Conservation (phyloP, 1,284 basidiomycete genomes). For the Heterobasidion annosum region DNA sequence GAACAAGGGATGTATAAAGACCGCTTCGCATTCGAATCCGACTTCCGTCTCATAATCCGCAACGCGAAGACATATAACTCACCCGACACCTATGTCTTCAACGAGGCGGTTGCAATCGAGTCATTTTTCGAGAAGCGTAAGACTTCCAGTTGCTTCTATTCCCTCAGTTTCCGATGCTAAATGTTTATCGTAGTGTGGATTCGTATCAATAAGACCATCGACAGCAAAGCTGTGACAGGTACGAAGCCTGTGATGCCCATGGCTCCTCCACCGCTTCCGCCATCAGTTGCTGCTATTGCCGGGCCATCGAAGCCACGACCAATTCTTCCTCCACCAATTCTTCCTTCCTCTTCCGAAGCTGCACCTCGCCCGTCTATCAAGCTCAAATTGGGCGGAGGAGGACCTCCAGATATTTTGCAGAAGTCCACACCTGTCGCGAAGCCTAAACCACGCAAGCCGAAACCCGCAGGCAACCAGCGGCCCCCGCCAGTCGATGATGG, state of each 20-base stretch:
- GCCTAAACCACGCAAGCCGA: constrained; percentile 33
- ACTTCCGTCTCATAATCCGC: constrained; percentile 82
- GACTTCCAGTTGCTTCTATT: constrained; percentile 20
- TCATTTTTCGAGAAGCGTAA: constrained; percentile 78
- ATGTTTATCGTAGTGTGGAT: constrained; percentile 46
- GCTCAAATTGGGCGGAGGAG: constrained; percentile 34
- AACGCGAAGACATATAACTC: constrained; percentile 90
- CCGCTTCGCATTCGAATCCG: constrained; percentile 77
- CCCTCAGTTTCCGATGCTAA: background rate
- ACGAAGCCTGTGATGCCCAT: constrained; percentile 14
- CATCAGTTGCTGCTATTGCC: constrained; percentile 16
- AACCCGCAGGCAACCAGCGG: constrained; percentile 40
- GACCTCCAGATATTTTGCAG: constrained; percentile 7
- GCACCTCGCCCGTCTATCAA: constrained; percentile 45
- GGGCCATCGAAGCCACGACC: constrained; percentile 13
- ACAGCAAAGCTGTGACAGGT: constrained; percentile 30
- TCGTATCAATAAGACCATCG: constrained; percentile 71
- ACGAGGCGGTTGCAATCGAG: constrained; percentile 73
- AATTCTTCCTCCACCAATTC: constrained; percentile 19
- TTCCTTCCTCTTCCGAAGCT: constrained; percentile 20
- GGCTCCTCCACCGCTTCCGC: constrained; percentile 12
- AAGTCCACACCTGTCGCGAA: constrained; percentile 4
- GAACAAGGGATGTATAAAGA: constrained; percentile 83
- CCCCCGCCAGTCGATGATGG: constrained; percentile 66
- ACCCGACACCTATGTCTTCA: constrained; percentile 65